Evolutionary conservation across 768 basidiomycete species (phyloP), one percentile per base, ranked within the genome.

Genomic region (Lactarius hatsudake): DNA sequence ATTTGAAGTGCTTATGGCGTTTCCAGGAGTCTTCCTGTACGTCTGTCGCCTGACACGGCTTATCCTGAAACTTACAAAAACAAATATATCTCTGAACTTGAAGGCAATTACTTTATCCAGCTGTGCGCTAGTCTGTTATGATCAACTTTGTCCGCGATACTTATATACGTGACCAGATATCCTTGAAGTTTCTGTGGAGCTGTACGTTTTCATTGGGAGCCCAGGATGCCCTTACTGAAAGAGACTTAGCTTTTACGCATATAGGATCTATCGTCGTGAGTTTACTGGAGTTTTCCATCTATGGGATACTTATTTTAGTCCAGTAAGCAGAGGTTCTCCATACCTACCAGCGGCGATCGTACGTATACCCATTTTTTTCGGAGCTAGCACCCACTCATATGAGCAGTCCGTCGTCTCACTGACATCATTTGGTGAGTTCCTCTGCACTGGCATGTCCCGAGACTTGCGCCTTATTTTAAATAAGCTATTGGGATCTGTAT

Each of bases 401-500:
- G 59, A 18, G 36, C 36, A 62, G 61, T 62, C 51, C 9, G 30
- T 17, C 10, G 23, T 34, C 36, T 62, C 61, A n/a, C 15, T 62
- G 1, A 28, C 61, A 28, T 30, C 61, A 51, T 62, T 62, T 13
- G 61, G 61, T 62, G 51, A 38, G 61, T 36, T 54, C 48, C 43
- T 62, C 48, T 20, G 10, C 3, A 17, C 2, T 40, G 23, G 36
- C 20, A 20, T 13, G 30, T 5, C 15, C n/a, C 30, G 30, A 34
- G 32, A 10, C 55, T 48, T 60, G 12, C 20, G 5, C 23, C 42
- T 45, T 32, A 13, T 43, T 20, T 28, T 12, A 45, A 38, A 43
- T 23, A n/a, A 61, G 59, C 5, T 3, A 12, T 36, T 6, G 61
- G 61, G 18, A 26, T 20, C 13, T n/a, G 61, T 62, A 54, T 23